These are phyloP conservation scores for Daldinia caldariorum DNA, from an alignment of 495 filamentous ascomycete genomes.

Conservation along the genomic window DNA sequence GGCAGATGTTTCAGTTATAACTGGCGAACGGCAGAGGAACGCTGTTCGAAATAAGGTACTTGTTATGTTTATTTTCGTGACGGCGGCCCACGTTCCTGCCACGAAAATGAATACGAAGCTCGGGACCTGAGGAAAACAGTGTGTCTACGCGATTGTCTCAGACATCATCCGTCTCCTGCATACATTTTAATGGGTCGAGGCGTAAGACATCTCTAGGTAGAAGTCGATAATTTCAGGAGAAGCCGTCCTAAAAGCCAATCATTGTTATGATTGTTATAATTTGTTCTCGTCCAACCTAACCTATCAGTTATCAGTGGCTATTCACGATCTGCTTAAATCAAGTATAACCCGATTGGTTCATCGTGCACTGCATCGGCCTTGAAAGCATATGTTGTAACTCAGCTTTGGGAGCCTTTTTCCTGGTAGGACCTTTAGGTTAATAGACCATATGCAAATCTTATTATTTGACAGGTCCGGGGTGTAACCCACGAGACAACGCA, in stretches of 20 bases:
- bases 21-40: neutral
- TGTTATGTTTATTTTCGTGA: slow-evolving; percentile 7
- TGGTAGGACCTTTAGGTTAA: neutral
- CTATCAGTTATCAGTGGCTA: neutral
- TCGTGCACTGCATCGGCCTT: neutral
- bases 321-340: neutral
- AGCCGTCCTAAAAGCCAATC: slow-evolving; percentile 2
- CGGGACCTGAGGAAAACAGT: neutral
- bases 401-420: neutral
- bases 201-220: slow-evolving; percentile 22
- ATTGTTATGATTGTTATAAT: neutral
- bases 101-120: slow-evolving; percentile 12
- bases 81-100: neutral
- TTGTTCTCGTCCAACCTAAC: neutral
- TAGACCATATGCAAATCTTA: neutral
- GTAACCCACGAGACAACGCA: neutral
- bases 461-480: slow-evolving; percentile 7
- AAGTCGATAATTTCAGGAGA: slow-evolving; percentile 16
- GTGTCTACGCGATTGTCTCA: slow-evolving; percentile 20
- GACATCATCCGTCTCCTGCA: slow-evolving; percentile 2
- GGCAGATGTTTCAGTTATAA: neutral
- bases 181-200: slow-evolving; percentile 17
- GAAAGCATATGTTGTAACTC: neutral
- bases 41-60: neutral
- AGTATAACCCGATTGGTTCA: neutral